These are phyloP conservation scores for Sporothrix globosa DNA, from an alignment of 2,329 filamentous ascomycete genomes.

Conservation along the genomic window DNA sequence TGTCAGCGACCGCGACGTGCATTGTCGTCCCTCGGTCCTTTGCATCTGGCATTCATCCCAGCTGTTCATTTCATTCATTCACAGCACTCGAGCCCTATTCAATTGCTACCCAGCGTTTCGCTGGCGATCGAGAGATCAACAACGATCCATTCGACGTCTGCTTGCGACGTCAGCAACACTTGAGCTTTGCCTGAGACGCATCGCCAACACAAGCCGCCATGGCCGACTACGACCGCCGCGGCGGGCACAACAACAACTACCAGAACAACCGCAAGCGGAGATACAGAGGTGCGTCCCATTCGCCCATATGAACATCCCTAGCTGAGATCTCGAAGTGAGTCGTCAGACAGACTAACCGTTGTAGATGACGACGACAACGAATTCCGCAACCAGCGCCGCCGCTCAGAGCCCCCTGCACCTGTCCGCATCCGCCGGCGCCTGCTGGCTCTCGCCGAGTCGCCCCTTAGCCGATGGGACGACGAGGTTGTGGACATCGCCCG, in stretches of 20 bases:
- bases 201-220: constrained; percentile 43
- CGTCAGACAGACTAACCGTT: neutral
- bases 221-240: constrained; percentile 60
- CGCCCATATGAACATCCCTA: too few species aligned
- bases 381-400: constrained; percentile 70
- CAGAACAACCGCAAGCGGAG: constrained; percentile 66
- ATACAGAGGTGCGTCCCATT: constrained; percentile 65
- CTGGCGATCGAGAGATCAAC: constrained; percentile 1
- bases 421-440: constrained; percentile 77
- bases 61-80: neutral
- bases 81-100: neutral
- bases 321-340: too few species aligned
- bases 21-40: neutral
- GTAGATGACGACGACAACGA: constrained; percentile 69
- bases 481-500: constrained; percentile 76
- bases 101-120: neutral
- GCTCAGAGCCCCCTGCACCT: constrained; percentile 69
- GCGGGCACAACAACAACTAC: constrained; percentile 54
- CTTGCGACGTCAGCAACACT: neutral
- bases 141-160: neutral
- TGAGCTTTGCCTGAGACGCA: neutral
- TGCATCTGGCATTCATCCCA: neutral
- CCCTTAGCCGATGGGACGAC: constrained; percentile 75
- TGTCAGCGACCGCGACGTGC: constrained; percentile 4
- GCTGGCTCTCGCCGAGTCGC: constrained; percentile 78